These are phyloP conservation scores for Mycena indigotica DNA, from an alignment of 768 basidiomycete genomes.

Conservation along the genomic window DNA sequence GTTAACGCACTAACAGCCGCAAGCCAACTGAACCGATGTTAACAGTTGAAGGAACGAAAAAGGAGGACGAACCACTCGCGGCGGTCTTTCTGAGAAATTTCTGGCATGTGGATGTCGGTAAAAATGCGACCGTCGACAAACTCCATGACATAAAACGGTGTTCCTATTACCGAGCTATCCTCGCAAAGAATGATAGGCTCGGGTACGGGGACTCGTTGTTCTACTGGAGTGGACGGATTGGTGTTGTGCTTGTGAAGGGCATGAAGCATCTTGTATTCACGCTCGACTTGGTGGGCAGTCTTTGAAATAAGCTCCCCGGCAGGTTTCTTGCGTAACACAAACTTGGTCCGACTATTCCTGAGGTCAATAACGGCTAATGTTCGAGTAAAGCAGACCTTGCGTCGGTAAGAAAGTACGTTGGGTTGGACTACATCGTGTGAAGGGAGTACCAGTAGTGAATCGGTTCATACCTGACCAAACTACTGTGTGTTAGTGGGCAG, in stretches of 20 bases:
- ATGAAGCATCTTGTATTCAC: slow-evolving; percentile 82
- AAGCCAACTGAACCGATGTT: slow-evolving; percentile 60
- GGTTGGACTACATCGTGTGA: slow-evolving; percentile 70
- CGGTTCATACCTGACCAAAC: slow-evolving; percentile 79
- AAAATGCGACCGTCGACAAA: slow-evolving; percentile 94
- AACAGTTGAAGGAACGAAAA: neutral
- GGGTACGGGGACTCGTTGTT: slow-evolving; percentile 77
- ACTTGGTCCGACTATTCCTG: slow-evolving; percentile 51
- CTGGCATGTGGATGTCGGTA: slow-evolving; percentile 78
- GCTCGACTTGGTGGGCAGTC: slow-evolving; percentile 94
- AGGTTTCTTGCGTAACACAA: slow-evolving; percentile 93
- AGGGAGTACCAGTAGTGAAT: neutral
- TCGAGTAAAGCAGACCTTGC: slow-evolving; percentile 49
- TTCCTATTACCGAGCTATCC: slow-evolving; percentile 76
- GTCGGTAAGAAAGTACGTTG: slow-evolving; percentile 92
- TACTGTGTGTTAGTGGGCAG: slow-evolving; percentile 33
- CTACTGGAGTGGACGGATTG: slow-evolving; percentile 48
- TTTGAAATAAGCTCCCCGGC: slow-evolving; percentile 82
- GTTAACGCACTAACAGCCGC: slow-evolving; percentile 73
- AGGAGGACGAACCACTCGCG: slow-evolving; percentile 62
- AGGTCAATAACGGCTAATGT: neutral
- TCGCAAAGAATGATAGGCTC: slow-evolving; percentile 83
- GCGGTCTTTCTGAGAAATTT: slow-evolving; percentile 61
- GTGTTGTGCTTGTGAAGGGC: slow-evolving; percentile 79
- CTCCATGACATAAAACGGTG: slow-evolving; percentile 96